Conservation (phyloP, 768 basidiomycete genomes). For the Rhodotorula taiwanensis region DNA sequence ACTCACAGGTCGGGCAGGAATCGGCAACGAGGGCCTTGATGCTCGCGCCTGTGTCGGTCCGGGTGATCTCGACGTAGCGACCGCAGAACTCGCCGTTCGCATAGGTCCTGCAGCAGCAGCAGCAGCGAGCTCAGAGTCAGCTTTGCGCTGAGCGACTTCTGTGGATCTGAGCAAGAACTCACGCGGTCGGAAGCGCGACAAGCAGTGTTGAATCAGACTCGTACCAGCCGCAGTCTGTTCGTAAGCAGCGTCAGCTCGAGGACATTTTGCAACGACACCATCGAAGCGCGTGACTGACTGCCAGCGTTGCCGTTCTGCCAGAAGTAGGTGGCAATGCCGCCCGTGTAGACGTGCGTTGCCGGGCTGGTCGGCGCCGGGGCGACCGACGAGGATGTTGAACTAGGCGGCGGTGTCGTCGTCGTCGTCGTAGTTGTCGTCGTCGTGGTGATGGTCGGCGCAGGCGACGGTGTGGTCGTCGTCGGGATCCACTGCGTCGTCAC, state of each 20-base stretch:
- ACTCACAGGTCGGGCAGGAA: slow-evolving; percentile 19
- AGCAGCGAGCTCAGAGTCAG: neutral
- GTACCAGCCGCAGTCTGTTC: slow-evolving; percentile 17
- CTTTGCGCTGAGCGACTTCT: too few relatives aligned
- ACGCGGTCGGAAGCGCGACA: slow-evolving; percentile 31
- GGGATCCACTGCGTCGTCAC: neutral
- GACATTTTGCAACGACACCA: too few relatives aligned
- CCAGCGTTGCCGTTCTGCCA: slow-evolving; percentile 16
- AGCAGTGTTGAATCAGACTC: slow-evolving; percentile 13
- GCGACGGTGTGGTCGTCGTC: neutral
- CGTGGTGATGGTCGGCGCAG: neutral
- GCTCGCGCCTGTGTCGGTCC: slow-evolving; percentile 22
- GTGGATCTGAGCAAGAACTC: neutral
- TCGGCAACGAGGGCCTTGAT: slow-evolving; percentile 32
- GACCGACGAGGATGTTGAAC: neutral
- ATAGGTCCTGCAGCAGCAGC: neutral
- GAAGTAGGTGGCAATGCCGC: slow-evolving; percentile 33
- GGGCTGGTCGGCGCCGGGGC: neutral
- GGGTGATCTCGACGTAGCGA: slow-evolving; percentile 27
- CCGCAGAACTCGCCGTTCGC: slow-evolving; percentile 36
- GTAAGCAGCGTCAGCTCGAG: neutral
- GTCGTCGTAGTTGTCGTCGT: neutral
- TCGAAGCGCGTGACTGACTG: neutral
- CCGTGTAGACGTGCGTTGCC: slow-evolving; percentile 4
- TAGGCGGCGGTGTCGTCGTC: neutral